These are phyloP conservation scores for Blastosporella zonata DNA, from an alignment of 1,284 basidiomycete genomes.

Conservation along the genomic window DNA sequence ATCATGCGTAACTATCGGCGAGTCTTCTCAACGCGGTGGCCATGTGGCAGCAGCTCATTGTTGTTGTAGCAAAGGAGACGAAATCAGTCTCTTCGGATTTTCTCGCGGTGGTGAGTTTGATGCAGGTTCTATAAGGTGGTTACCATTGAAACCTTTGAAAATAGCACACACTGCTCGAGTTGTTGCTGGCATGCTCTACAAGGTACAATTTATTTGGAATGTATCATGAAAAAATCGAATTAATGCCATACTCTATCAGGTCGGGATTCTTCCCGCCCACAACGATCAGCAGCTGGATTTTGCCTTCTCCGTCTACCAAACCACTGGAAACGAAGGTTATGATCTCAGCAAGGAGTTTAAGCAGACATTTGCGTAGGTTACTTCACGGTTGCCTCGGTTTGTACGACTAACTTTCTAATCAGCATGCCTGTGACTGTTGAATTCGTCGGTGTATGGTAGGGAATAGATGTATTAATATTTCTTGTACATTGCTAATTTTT, in stretches of 20 bases:
- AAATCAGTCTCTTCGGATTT: conserved; percentile 20
- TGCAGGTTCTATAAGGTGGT: background rate
- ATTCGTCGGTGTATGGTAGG: conserved; percentile 27
- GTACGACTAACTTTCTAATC: background rate
- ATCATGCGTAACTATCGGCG: conserved; percentile 25
- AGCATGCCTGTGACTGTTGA: conserved; percentile 21
- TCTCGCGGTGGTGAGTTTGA: conserved; percentile 16
- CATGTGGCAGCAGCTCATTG: background rate
- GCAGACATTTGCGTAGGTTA: conserved; percentile 22
- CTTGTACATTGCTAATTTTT: background rate
- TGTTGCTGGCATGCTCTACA: conserved; percentile 21
- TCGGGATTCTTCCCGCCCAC: conserved; percentile 17
- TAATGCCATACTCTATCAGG: conserved; percentile 1
- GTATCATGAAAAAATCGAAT: background rate
- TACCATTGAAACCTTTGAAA: background rate
- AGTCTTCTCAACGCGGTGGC: background rate
- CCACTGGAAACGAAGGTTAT: conserved; percentile 20
- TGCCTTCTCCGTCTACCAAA: conserved; percentile 24
- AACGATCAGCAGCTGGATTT: conserved; percentile 20
- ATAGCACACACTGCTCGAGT: conserved; percentile 20
- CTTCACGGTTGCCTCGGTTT: background rate
- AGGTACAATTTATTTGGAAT: conserved; percentile 5
- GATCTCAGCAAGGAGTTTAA: conserved; percentile 23
- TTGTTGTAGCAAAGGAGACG: conserved; percentile 15
- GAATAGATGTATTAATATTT: background rate